Evolutionary conservation across 495 filamentous ascomycete species (phyloP).

Genomic region (Neurospora sp.): DNA sequence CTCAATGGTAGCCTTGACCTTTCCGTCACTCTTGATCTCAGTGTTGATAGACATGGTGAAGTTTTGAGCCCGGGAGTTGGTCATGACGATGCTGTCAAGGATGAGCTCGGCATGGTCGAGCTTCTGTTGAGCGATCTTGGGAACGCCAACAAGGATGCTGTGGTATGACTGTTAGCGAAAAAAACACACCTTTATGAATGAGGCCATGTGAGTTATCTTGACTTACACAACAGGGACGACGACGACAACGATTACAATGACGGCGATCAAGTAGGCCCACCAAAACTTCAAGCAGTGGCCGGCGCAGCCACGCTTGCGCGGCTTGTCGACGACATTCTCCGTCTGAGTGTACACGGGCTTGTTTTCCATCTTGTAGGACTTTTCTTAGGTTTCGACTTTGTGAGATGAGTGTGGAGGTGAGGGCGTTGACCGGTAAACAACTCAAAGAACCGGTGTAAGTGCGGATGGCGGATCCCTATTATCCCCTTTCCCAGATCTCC

Average conservation of each 20-base stretch:
- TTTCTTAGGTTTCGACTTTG: not conserved
- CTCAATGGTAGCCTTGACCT: conserved; percentile 36
- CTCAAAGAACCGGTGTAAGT: not conserved
- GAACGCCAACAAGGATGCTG: conserved; percentile 65
- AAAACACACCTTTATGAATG: not conserved
- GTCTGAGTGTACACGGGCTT: conserved; percentile 15
- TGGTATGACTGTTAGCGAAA: not conserved
- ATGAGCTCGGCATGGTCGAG: conserved; percentile 54
- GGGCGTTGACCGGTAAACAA: not conserved
- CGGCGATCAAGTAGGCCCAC: conserved; percentile 58
- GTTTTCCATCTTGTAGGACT: conserved; percentile 2
- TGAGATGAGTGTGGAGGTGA: conserved; percentile 1
- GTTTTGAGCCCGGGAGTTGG: conserved; percentile 45
- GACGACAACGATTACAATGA: conserved; percentile 48
- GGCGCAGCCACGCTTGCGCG: conserved; percentile 17
- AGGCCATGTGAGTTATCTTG: not conserved
- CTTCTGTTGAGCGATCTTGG: conserved; percentile 59
- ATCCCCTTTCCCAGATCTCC: not conserved
- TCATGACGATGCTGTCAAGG: conserved; percentile 48
- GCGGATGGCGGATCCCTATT: not conserved
- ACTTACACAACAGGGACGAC: conserved; percentile 60
- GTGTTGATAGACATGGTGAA: conserved; percentile 49
- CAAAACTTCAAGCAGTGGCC: conserved; percentile 49
- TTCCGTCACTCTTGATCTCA: conserved; percentile 40
- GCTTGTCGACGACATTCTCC: conserved; percentile 15